These are phyloP conservation scores for Trametes coccinea DNA, from an alignment of 768 basidiomycete species.

Conservation along the genomic window DNA sequence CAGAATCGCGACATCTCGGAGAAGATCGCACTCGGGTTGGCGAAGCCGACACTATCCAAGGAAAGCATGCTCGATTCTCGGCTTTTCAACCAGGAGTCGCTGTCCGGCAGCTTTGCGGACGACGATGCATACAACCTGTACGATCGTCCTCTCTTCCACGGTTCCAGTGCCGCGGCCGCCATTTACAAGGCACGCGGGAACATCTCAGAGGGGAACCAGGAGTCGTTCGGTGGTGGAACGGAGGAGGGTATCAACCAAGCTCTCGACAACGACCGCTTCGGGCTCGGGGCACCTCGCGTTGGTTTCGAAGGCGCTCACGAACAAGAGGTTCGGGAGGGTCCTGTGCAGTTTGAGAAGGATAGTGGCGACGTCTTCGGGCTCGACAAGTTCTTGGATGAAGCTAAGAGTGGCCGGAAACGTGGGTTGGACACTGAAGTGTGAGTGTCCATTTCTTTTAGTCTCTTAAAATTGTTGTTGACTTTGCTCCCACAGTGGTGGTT, in stretches of 20 bases:
- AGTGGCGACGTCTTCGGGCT: conserved; percentile 95
- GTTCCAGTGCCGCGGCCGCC: conserved; percentile 96
- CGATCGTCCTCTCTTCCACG: conserved; percentile 94
- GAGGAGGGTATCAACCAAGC: conserved; percentile 93
- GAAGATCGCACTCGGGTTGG: conserved; percentile 96
- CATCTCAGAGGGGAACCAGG: conserved; percentile 82
- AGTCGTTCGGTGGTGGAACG: conserved; percentile 91
- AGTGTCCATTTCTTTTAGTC: conserved; percentile 31
- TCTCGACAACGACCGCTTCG: conserved; percentile 92
- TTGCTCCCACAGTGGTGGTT: conserved; percentile 44
- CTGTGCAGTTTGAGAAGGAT: conserved; percentile 99
- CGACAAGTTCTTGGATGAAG: conserved; percentile 96
- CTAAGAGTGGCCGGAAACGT: conserved; percentile 91
- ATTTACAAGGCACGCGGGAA: conserved; percentile 97
- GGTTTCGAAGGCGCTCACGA: conserved; percentile 92
- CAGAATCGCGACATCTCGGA: conserved; percentile 99
- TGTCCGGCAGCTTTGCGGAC: conserved; percentile 79
- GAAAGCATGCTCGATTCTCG: conserved; percentile 98
- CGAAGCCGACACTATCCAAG: conserved; percentile 94
- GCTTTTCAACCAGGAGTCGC: conserved; percentile 94
- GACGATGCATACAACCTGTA: conserved; percentile 95
- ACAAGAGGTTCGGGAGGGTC: conserved; percentile 85
- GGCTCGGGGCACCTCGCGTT: conserved; percentile 76
- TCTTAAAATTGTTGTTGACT: neutral
- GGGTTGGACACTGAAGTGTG: conserved; percentile 77